Percentiles rank a stretch among this genome's conserved stretches.
Conservation (phyloP, 345 rosid species). For the Clausena lansium region DNA sequence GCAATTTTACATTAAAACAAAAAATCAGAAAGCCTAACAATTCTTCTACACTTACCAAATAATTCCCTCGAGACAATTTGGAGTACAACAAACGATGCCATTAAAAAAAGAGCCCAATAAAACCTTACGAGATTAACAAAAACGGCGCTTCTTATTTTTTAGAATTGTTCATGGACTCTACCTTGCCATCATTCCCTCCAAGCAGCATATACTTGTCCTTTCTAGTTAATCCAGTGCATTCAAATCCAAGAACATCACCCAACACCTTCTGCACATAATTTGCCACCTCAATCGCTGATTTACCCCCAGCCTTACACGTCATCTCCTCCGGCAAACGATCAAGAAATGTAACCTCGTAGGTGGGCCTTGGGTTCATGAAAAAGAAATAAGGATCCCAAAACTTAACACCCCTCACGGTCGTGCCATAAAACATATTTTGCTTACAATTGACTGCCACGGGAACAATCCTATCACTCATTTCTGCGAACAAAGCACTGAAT, state of each 20-base stretch:
- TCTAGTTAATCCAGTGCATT: conserved; percentile 71
- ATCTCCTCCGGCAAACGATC: conserved; percentile 78
- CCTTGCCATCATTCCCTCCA: conserved; percentile 86
- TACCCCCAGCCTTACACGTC: conserved; percentile 80
- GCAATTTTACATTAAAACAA: neutral
- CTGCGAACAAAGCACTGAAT: conserved; percentile 92
- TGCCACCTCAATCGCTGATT: conserved; percentile 81
- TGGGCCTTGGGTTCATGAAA: conserved; percentile 94
- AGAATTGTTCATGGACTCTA: conserved; percentile 64
- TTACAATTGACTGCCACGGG: conserved; percentile 89
- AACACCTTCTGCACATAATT: conserved; percentile 83
- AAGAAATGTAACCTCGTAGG: conserved; percentile 68
- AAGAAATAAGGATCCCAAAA: conserved; percentile 92
- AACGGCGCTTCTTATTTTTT: conserved; percentile 29
- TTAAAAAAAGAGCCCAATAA: neutral
- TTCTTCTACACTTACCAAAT: neutral
- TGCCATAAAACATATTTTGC: conserved; percentile 82
- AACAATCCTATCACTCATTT: conserved; percentile 89
- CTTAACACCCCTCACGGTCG: conserved; percentile 88
- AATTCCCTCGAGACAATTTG: neutral
- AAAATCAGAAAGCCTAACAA: neutral
- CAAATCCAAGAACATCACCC: conserved; percentile 66
- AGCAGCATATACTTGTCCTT: conserved; percentile 84
- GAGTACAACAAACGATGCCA: neutral
- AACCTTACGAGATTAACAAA: neutral